A percentile compares a stretch with the other conserved stretches of the same genome.
Conservation (phyloP, 257 asterid genomes). For the Petunia secreta region DNA sequence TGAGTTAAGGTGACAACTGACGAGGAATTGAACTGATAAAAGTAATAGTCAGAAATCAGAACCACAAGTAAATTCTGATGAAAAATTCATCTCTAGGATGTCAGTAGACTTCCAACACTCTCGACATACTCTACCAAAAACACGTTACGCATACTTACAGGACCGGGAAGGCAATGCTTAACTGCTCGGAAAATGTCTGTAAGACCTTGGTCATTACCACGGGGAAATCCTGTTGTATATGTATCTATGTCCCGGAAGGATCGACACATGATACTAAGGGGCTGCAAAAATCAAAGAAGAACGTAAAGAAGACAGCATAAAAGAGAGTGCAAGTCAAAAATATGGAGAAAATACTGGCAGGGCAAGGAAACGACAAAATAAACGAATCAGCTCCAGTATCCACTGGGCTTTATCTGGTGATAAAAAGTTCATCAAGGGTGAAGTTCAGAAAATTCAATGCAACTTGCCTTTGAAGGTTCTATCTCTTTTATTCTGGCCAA, state of each 20-base stretch:
- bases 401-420: conserved; percentile 24
- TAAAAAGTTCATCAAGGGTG: not conserved
- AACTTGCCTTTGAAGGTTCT: conserved; percentile 82
- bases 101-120: not conserved
- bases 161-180: conserved; percentile 88
- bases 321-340: not conserved
- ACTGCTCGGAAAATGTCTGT: conserved; percentile 75
- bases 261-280: conserved; percentile 84
- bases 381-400: conserved; percentile 24
- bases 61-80: conserved; percentile 16
- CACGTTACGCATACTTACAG: conserved; percentile 52
- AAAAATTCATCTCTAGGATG: not conserved
- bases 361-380: not conserved
- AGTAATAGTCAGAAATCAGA: not conserved
- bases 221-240: conserved; percentile 90
- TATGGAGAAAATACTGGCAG: conserved; percentile 14
- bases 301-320: conserved; percentile 19
- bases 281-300: conserved; percentile 51
- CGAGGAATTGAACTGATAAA: not conserved
- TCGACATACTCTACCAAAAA: not conserved
- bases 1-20: not conserved
- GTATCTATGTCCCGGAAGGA: conserved; percentile 88
- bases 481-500: conserved; percentile 77
- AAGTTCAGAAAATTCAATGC: conserved; percentile 16
- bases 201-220: conserved; percentile 72